A percentile compares a stretch with the other conserved stretches of the same genome.
Conservation (phyloP, 2,329 filamentous ascomycete species). For the Nothophoma quercina region DNA sequence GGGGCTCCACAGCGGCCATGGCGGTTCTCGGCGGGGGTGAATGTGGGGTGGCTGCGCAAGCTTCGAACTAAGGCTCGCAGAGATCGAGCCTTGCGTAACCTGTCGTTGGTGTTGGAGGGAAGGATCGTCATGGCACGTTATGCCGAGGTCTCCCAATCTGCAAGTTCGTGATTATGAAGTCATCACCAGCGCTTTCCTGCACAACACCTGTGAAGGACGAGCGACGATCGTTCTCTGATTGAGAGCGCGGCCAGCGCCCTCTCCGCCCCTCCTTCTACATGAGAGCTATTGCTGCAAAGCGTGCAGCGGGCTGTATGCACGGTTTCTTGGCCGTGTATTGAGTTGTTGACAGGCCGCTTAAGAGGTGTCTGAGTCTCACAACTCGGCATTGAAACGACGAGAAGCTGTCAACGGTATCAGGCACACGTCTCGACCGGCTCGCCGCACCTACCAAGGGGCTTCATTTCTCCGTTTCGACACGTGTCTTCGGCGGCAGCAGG, state of each 20-base stretch:
- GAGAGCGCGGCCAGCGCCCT: neutral
- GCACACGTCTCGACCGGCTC: constrained; percentile 4
- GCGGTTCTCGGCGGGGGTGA: constrained; percentile 15
- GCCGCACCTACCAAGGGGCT: constrained; percentile 9
- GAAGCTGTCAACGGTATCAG: constrained; percentile 11
- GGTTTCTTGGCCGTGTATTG: constrained; percentile 1
- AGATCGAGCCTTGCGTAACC: neutral
- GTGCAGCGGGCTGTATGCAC: no score
- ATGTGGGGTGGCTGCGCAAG: constrained; percentile 15
- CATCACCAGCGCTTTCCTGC: neutral
- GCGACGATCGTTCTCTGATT: neutral
- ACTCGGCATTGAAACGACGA: neutral
- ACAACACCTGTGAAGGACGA: neutral
- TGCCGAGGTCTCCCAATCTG: constrained; percentile 3
- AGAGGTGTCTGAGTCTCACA: constrained; percentile 1
- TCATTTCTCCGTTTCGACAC: constrained; percentile 8
- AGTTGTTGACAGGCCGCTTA: neutral
- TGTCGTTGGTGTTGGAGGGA: neutral
- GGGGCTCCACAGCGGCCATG: constrained; percentile 16
- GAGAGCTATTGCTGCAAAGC: no score
- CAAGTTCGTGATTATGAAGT: constrained; percentile 1
- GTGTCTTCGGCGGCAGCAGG: neutral
- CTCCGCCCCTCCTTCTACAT: no score
- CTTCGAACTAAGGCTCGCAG: neutral
- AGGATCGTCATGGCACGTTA: constrained; percentile 6